Percentiles rank a stretch among this genome's conserved stretches.
These are phyloP conservation scores for Xerocomus nothofagi DNA, from an alignment of 1,284 basidiomycete genomes.

Conservation along the genomic window DNA sequence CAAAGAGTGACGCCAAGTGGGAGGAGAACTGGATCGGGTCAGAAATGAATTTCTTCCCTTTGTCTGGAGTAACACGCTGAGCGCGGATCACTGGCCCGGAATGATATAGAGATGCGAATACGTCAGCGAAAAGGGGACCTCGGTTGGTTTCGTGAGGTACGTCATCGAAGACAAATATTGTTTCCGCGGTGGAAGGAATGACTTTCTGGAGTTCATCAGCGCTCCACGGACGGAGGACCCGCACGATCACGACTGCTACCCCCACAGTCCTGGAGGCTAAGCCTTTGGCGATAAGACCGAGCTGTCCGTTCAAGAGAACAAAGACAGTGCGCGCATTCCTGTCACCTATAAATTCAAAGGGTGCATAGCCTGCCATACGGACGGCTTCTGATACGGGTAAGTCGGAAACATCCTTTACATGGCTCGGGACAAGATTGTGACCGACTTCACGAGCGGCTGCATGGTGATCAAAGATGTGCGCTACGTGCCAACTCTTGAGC, in stretches of 20 bases:
- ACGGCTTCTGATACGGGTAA: conserved; percentile 48
- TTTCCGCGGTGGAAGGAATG: conserved; percentile 57
- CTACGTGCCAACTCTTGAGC: conserved; percentile 60
- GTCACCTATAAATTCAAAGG: conserved; percentile 72
- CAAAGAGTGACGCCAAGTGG: conserved; percentile 43
- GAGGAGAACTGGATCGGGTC: conserved; percentile 44
- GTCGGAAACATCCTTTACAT: conserved; percentile 33
- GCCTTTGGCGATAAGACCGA: conserved; percentile 58
- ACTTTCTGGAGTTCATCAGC: conserved; percentile 55
- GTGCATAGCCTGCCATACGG: conserved; percentile 53
- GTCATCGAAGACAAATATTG: conserved; percentile 73
- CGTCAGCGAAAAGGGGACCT: conserved; percentile 70
- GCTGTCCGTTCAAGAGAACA: conserved; percentile 68
- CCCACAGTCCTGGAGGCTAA: conserved; percentile 46
- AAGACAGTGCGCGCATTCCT: conserved; percentile 55
- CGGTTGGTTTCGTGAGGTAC: conserved; percentile 62
- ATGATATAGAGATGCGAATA: conserved; percentile 60
- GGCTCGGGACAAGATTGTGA: conserved; percentile 41
- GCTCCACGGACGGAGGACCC: conserved; percentile 78
- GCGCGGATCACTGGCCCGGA: conserved; percentile 50
- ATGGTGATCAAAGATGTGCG: conserved; percentile 80
- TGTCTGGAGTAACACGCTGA: conserved; percentile 58
- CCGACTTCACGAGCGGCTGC: conserved; percentile 70
- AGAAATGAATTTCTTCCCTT: conserved; percentile 53
- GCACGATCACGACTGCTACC: conserved; percentile 66